phyloP scores from a whole-genome alignment of 768 basidiomycete species.

The Boletellus ananiceps region DNA sequence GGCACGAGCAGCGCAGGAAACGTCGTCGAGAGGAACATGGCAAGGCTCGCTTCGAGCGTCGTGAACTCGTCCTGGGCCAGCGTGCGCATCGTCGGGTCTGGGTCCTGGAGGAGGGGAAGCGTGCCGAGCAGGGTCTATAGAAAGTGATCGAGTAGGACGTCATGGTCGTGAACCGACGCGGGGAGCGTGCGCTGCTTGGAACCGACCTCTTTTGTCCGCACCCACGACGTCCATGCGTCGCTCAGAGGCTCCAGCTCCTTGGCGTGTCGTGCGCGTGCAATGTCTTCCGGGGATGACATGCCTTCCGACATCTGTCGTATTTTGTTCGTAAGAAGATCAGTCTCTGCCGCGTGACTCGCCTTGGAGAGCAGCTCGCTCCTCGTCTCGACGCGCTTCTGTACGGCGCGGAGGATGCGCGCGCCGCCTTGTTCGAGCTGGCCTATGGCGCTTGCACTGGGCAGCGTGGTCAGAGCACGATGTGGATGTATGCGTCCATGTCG shows the following conservation, averaged over 20 bases:
- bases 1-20: slow-evolving; percentile 77
- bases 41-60: slow-evolving; percentile 36
- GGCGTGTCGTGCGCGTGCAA: slow-evolving; percentile 52
- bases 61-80: slow-evolving; percentile 68
- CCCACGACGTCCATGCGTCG: slow-evolving; percentile 65
- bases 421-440: slow-evolving; percentile 39
- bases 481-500: slow-evolving; percentile 8
- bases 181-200: too few species aligned
- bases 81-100: slow-evolving; percentile 69
- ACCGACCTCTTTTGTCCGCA: slow-evolving; percentile 51
- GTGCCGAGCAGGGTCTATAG: slow-evolving; percentile 67
- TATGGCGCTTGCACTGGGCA: slow-evolving; percentile 13
- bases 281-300: slow-evolving; percentile 52
- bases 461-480: slow-evolving; percentile 8
- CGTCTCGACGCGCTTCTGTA: slow-evolving; percentile 50
- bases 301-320: slow-evolving; percentile 45
- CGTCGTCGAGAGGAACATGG: slow-evolving; percentile 30
- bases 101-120: slow-evolving; percentile 56
- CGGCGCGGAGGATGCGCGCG: slow-evolving; percentile 49
- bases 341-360: slow-evolving; percentile 25
- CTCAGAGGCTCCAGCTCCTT: slow-evolving; percentile 68
- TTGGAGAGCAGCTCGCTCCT: slow-evolving; percentile 42
- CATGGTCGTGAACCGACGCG: not conserved
- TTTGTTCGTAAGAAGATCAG: not conserved
- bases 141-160: slow-evolving; percentile 4